These are phyloP conservation scores for Yamadazyma friedrichii DNA, from an alignment of 1,139 yeast species.

Conservation along the genomic window DNA sequence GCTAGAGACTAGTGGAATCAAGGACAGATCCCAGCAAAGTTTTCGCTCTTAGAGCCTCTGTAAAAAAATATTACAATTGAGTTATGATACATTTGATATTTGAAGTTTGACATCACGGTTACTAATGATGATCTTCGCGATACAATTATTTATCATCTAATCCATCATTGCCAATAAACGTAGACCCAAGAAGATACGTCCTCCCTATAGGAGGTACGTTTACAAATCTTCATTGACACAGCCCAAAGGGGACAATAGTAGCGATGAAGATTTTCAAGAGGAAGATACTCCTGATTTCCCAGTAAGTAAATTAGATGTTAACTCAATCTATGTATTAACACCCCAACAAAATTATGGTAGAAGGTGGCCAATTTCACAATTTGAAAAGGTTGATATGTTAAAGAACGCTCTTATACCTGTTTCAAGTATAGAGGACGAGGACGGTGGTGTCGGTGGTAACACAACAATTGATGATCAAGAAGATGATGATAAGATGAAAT, in stretches of 20 bases:
- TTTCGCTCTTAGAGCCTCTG: no score
- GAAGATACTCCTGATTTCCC: slow-evolving; percentile 24
- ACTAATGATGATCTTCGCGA: slow-evolving; percentile 2
- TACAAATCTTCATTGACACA: slow-evolving; percentile 52
- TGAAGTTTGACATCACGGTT: no score
- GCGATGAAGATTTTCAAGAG: slow-evolving; percentile 30
- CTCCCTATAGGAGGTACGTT: slow-evolving; percentile 75
- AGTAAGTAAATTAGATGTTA: slow-evolving; percentile 27
- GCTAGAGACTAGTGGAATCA: no score
- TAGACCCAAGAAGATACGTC: slow-evolving; percentile 76
- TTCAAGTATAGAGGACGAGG: neutral
- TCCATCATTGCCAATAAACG: slow-evolving; percentile 72
- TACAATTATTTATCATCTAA: slow-evolving; percentile 17
- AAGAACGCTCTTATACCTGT: slow-evolving; percentile 21
- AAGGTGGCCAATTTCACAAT: slow-evolving; percentile 44
- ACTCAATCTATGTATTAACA: slow-evolving; percentile 38
- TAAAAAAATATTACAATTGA: no score
- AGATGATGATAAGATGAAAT: slow-evolving; percentile 19
- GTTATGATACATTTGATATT: no score
- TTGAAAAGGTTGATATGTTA: slow-evolving; percentile 48
- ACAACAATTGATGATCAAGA: neutral
- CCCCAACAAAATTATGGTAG: slow-evolving; percentile 19
- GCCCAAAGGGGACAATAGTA: slow-evolving; percentile 21
- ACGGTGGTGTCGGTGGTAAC: no score
- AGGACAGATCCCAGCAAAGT: no score